phyloP scores from a whole-genome alignment of 1,284 basidiomycete genomes.

The Melanopsichium pennsylvanicum region DNA sequence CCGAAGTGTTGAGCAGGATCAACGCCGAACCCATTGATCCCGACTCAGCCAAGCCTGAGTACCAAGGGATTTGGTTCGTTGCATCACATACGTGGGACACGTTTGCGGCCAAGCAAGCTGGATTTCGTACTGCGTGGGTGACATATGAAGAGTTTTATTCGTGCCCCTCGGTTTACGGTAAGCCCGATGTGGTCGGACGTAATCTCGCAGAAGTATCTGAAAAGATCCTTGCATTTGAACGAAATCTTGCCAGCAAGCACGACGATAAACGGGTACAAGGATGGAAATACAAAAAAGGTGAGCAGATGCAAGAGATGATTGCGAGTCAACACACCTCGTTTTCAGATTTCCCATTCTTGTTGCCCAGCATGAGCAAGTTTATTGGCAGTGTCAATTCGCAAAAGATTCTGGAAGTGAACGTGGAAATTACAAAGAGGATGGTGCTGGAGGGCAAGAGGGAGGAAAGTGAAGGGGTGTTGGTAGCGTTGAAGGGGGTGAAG shows the following conservation, averaged over 20 bases:
- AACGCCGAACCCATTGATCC: constrained; percentile 23
- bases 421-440: constrained; percentile 20
- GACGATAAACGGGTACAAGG: neutral
- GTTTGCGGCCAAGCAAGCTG: constrained; percentile 32
- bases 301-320: constrained; percentile 12
- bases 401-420: constrained; percentile 26
- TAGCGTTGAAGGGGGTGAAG: constrained; percentile 16
- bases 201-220: constrained; percentile 47
- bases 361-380: constrained; percentile 45
- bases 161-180: constrained; percentile 45
- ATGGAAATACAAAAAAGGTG: constrained; percentile 29
- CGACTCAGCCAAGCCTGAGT: constrained; percentile 25
- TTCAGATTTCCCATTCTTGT: constrained; percentile 53
- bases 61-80: constrained; percentile 53
- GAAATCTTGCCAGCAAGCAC: constrained; percentile 10
- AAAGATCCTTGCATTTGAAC: constrained; percentile 49
- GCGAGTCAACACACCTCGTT: constrained; percentile 54
- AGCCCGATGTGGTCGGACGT: constrained; percentile 46
- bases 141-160: constrained; percentile 55
- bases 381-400: constrained; percentile 24
- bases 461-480: constrained; percentile 31
- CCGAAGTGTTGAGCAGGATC: constrained; percentile 37
- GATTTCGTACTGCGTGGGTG: constrained; percentile 59
- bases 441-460: constrained; percentile 27
- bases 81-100: constrained; percentile 56